Evolutionary conservation across 1,284 basidiomycete genomes (phyloP).

Genomic region (Ceratobasidium sp.): DNA sequence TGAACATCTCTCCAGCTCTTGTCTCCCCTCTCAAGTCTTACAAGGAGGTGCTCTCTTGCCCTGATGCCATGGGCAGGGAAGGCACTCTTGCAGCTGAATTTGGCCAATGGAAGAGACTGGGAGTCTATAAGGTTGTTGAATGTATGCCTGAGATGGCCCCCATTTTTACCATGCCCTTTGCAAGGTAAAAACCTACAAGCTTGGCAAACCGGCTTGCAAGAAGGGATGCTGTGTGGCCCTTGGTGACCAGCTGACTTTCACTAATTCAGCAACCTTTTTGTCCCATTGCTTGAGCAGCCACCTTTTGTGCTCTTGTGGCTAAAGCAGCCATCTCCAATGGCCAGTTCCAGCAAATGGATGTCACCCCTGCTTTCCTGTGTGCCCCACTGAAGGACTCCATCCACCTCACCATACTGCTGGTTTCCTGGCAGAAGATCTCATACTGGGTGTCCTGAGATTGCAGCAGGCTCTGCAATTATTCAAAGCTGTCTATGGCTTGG

Average conservation of each 20-base stretch:
- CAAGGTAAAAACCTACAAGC: conserved; percentile 24
- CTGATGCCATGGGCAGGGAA: conserved; percentile 21
- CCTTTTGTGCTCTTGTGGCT: conserved; percentile 6
- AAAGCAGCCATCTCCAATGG: not conserved
- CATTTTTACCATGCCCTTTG: not conserved
- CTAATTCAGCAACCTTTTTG: not conserved
- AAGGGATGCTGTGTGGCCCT: conserved; percentile 26
- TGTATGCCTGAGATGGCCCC: not conserved
- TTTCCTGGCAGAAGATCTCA: not conserved
- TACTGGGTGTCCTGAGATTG: not conserved
- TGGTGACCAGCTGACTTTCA: not conserved
- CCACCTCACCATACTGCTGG: conserved; percentile 9
- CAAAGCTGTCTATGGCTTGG: conserved; percentile 53
- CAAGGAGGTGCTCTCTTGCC: conserved; percentile 12
- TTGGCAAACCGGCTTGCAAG: not conserved
- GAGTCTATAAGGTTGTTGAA: conserved; percentile 19
- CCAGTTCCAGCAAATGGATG: conserved; percentile 22
- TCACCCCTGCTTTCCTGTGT: not conserved
- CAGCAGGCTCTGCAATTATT: conserved; percentile 29
- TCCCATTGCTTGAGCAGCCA: conserved; percentile 23
- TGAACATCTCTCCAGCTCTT: not conserved
- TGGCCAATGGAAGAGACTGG: conserved; percentile 4
- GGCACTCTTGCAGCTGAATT: conserved; percentile 13
- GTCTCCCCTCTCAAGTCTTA: not conserved
- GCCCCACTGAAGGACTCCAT: conserved; percentile 10